These are phyloP conservation scores for Brassica juncea DNA, from an alignment of 345 rosid genomes.

Conservation along the genomic window DNA sequence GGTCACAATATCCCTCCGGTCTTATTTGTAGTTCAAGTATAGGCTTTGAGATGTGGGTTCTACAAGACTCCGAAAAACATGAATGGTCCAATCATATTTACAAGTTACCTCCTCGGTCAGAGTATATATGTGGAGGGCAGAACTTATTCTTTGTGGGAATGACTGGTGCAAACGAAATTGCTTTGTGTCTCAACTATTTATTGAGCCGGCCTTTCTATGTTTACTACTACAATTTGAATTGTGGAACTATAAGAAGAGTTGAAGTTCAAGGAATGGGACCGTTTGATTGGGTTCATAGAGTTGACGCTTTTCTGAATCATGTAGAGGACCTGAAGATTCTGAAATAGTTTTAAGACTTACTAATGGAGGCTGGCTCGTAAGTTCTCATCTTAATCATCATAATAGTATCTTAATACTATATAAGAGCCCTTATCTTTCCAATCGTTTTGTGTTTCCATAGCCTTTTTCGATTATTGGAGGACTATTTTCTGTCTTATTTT, in stretches of 20 bases:
- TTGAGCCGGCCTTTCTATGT: neutral
- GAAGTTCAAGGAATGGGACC: neutral
- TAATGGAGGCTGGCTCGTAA: neutral
- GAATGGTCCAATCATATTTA: neutral
- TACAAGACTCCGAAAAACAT: neutral
- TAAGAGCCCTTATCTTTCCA: neutral
- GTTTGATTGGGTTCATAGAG: neutral
- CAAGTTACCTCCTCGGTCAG: neutral
- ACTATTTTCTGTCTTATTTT: neutral
- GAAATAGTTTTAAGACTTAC: neutral
- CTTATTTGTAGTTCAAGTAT: neutral
- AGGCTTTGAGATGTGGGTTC: conserved; percentile 3
- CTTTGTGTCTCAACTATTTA: neutral
- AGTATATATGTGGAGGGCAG: neutral
- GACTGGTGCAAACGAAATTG: neutral
- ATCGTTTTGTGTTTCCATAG: neutral
- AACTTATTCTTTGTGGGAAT: neutral
- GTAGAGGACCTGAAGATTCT: conserved; percentile 3
- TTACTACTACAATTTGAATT: conserved; percentile 1
- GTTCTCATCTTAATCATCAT: neutral
- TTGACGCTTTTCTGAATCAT: neutral
- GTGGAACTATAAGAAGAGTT: neutral
- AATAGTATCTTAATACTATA: neutral
- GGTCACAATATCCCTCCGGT: too few species aligned
- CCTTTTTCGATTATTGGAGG: neutral